Conservation (phyloP, 1,139 yeast genomes). For the Pichia sp. region DNA sequence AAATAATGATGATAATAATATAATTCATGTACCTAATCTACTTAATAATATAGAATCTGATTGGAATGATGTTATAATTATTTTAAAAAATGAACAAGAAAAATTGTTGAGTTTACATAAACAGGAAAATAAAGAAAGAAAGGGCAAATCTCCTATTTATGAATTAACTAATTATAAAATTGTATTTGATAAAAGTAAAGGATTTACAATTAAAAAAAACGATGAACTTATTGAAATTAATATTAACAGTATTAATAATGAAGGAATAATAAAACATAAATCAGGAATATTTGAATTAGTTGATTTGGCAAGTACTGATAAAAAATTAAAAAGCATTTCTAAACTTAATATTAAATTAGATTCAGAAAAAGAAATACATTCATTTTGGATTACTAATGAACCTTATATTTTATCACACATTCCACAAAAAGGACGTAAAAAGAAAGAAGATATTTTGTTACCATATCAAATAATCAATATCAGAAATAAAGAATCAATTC, state of each 20-base stretch:
- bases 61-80: not conserved
- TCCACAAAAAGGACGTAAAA: slow-evolving; percentile 1
- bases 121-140: slow-evolving; percentile 12
- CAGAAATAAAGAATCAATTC: not conserved
- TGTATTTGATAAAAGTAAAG: not conserved
- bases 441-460: slow-evolving; percentile 4
- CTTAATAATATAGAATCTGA: no score
- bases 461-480: slow-evolving; percentile 4
- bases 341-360: slow-evolving; percentile 1
- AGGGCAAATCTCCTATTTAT: slow-evolving; percentile 7
- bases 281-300: slow-evolving; percentile 8
- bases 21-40: no score
- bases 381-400: slow-evolving; percentile 10
- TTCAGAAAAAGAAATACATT: not conserved
- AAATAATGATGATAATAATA: slow-evolving; percentile 1
- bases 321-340: slow-evolving; percentile 3
- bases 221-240: not conserved
- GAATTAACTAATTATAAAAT: not conserved
- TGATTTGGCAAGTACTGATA: not conserved
- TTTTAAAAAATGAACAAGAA: slow-evolving; percentile 8
- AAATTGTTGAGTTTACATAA: slow-evolving; percentile 11
- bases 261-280: slow-evolving; percentile 2
- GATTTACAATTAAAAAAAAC: slow-evolving; percentile 3
- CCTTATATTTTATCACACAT: slow-evolving; percentile 9
- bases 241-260: not conserved